Base-by-base conservation (phyloP, 345 rosid genomes). In the Syzygium aqueum region DNA sequence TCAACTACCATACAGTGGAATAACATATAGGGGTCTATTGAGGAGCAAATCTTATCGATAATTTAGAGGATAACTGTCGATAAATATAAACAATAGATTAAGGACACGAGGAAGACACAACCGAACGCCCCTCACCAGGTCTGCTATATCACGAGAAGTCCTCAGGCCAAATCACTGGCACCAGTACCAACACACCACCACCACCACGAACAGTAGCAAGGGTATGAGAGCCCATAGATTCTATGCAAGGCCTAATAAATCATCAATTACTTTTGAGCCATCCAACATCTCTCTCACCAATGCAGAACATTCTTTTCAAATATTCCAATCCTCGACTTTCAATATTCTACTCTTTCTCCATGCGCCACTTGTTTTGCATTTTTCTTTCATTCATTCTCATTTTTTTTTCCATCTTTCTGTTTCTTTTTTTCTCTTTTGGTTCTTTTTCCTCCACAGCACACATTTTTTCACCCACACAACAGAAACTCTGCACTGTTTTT, bases 71-170 rank as follows among this genome's bases (percentile, higher is more conserved):
- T 40, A 40, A 61, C 86, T 84, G 54, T 84, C 51, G 84, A 87
- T 37, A 65, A 77, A 89, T 53, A 89, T 77, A 85, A 56, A 53
- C 40, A 86, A 87, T 51, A 78, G 53, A 85, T 54, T 86, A 89
- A 53, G 88, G 89, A 90, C 90, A 89, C 88, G 84, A 87, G 89
- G 89, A 88, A 89, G 90, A 88, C 87, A 86, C 87, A 90, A 89
- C 88, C 87, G 73, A 88, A 90, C 87, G 90, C 93, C 90, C 92
- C 95, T 94, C 94, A 90, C 94, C 91, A 88, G 88, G 90, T 90
- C 89, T 83, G 90, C 88, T 85, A 85, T 91, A 86, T 53, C 86
- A 90, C 87, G 88, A 91, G 22, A 91, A 53, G 88, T 87, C 86
- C 82, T 85, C 83, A 85, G 57, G 82, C 82, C 82, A 73, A 19